Conservation (phyloP, 768 basidiomycete species). For the Thelephora ganbajun region DNA sequence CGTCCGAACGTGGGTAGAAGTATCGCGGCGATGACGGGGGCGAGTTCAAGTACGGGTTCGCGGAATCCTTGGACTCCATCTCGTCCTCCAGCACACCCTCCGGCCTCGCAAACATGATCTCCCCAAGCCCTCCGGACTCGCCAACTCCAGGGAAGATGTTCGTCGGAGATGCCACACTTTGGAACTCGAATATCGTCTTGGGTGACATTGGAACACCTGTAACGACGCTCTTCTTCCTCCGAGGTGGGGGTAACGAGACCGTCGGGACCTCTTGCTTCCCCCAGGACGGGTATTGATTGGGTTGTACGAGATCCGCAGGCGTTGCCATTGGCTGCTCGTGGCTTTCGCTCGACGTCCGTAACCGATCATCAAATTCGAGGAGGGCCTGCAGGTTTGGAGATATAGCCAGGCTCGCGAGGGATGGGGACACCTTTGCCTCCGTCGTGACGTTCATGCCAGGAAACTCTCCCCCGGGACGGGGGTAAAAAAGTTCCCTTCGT, state of each 20-base stretch:
- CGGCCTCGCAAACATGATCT: background rate
- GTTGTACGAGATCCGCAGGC: background rate
- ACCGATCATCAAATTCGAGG: conserved; percentile 12
- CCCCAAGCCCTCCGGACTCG: background rate
- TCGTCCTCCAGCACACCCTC: background rate
- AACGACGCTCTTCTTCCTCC: conserved; percentile 2
- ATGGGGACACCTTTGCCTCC: background rate
- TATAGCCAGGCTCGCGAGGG: conserved; percentile 9
- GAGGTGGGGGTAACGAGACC: conserved; percentile 3
- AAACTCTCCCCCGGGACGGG: too few species aligned
- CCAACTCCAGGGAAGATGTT: background rate
- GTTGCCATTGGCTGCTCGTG: background rate
- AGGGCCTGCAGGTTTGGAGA: conserved; percentile 13
- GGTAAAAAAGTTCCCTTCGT: too few species aligned
- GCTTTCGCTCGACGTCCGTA: conserved; percentile 1
- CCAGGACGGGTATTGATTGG: background rate
- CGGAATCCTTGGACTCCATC: background rate
- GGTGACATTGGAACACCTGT: background rate
- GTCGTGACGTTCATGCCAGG: too few species aligned
- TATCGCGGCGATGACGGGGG: conserved; percentile 12
- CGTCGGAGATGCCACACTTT: background rate
- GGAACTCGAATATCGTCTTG: conserved; percentile 3
- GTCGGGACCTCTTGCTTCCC: background rate
- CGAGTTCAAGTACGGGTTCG: conserved; percentile 25
- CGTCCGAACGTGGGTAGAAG: too few species aligned